Percentiles rank a stretch among this genome's conserved stretches.
Evolutionary conservation across 2,329 filamentous ascomycete species (phyloP).

Genomic region (Ceratocystis alfenasii): DNA sequence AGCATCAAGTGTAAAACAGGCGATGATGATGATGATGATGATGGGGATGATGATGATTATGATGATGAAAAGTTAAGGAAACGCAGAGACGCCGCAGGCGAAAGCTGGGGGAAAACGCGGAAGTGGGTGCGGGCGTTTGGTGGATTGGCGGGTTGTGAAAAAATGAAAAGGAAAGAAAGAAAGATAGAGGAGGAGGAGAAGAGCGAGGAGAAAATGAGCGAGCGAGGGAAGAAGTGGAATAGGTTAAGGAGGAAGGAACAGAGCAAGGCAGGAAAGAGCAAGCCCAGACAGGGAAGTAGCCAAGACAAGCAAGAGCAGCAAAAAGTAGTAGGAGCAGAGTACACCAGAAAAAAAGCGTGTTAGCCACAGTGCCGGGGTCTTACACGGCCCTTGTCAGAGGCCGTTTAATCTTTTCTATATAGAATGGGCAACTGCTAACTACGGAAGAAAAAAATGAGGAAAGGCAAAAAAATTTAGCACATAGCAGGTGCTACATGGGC

Average conservation of each 20-base stretch:
- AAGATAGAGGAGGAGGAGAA: slow-evolving; percentile 23
- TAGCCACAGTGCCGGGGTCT: slow-evolving; percentile 11
- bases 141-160: slow-evolving; percentile 3
- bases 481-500: not conserved
- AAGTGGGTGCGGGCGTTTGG: not conserved
- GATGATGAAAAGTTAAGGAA: slow-evolving; percentile 1
- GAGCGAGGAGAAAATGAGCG: slow-evolving; percentile 23
- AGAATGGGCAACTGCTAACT: not conserved
- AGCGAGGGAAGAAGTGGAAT: slow-evolving; percentile 13
- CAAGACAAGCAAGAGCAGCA: slow-evolving; percentile 7
- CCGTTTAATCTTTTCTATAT: not conserved
- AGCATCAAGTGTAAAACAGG: not conserved
- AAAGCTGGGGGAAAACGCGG: not conserved
- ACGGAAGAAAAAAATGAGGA: not conserved
- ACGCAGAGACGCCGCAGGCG: not conserved
- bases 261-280: slow-evolving; percentile 26
- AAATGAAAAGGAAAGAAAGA: slow-evolving; percentile 13
- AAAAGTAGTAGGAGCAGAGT: not conserved
- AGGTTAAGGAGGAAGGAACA: slow-evolving; percentile 25
- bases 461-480: slow-evolving; percentile 1
- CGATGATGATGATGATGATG: not conserved
- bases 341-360: slow-evolving; percentile 9
- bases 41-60: no score
- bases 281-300: slow-evolving; percentile 11
- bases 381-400: slow-evolving; percentile 6